phyloP scores from a whole-genome alignment of 2,329 filamentous ascomycete genomes.

The Cladosporium phlei region DNA sequence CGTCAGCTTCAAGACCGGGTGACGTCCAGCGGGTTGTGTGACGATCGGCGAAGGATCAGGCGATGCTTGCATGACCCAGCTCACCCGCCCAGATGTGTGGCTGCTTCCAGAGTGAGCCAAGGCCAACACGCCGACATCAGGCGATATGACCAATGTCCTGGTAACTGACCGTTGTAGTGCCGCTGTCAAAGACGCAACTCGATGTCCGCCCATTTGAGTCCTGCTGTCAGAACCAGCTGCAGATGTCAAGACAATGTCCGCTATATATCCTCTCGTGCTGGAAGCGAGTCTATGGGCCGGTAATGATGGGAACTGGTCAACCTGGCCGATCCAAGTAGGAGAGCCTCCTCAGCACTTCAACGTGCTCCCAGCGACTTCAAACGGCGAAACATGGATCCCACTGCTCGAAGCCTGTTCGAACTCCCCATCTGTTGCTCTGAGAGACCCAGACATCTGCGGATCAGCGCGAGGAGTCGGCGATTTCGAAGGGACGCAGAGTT shows the following conservation, averaged over 20 bases:
- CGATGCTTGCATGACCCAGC: too few species aligned
- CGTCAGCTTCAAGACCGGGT: too few species aligned
- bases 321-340: slow-evolving; percentile 17
- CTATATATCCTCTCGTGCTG: slow-evolving; percentile 8
- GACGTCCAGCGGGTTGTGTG: too few species aligned
- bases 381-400: slow-evolving; percentile 32
- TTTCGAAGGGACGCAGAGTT: slow-evolving; percentile 40
- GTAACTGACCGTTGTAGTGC: too few species aligned
- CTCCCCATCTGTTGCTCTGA: slow-evolving; percentile 8
- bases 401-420: slow-evolving; percentile 32
- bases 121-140: too few species aligned
- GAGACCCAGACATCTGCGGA: slow-evolving; percentile 19
- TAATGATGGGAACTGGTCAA: slow-evolving; percentile 21
- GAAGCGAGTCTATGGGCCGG: slow-evolving; percentile 17
- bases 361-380: slow-evolving; percentile 24
- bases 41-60: too few species aligned
- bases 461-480: slow-evolving; percentile 15
- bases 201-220: too few species aligned
- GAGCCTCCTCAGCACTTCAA: slow-evolving; percentile 18
- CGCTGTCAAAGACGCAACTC: too few species aligned
- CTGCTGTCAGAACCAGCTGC: not conserved
- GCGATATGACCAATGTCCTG: too few species aligned
- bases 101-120: too few species aligned
- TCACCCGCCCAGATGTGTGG: too few species aligned
- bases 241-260: not conserved